phyloP scores from a whole-genome alignment of 768 basidiomycete species.

The Hemileccinum rubropunctum region DNA sequence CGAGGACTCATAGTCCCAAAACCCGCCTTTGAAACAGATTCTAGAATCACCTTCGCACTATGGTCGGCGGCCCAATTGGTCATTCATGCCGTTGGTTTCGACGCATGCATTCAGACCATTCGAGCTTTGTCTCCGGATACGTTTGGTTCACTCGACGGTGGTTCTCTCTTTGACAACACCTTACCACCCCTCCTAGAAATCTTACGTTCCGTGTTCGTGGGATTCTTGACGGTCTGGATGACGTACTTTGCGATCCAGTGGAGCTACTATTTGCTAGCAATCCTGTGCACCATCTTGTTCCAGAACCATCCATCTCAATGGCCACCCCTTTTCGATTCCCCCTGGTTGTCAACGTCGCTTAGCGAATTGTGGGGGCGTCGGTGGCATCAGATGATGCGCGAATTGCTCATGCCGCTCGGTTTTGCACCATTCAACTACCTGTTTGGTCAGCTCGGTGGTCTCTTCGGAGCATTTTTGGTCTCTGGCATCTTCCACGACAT shows the following conservation, averaged over 20 bases:
- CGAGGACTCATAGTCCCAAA: slow-evolving; percentile 13
- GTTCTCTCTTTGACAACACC: slow-evolving; percentile 35
- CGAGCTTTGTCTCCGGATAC: slow-evolving; percentile 37
- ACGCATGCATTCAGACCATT: slow-evolving; percentile 11
- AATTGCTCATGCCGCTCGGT: slow-evolving; percentile 49
- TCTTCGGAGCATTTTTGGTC: slow-evolving; percentile 55
- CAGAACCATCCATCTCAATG: slow-evolving; percentile 48
- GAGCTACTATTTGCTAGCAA: slow-evolving; percentile 38
- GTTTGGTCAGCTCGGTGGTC: slow-evolving; percentile 46
- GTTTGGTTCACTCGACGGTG: slow-evolving; percentile 33
- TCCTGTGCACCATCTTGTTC: slow-evolving; percentile 45
- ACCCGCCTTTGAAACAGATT: slow-evolving; percentile 12
- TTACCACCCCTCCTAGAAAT: slow-evolving; percentile 33
- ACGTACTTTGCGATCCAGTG: slow-evolving; percentile 46
- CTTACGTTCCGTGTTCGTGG: slow-evolving; percentile 40
- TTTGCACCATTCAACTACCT: slow-evolving; percentile 41
- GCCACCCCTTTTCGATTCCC: slow-evolving; percentile 59
- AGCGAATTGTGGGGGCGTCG: slow-evolving; percentile 57
- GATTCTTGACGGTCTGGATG: slow-evolving; percentile 42
- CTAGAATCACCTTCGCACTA: slow-evolving; percentile 14
- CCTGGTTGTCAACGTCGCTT: slow-evolving; percentile 56
- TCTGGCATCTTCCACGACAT: slow-evolving; percentile 59
- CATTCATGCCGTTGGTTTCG: slow-evolving; percentile 5
- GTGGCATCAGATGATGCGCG: slow-evolving; percentile 69
- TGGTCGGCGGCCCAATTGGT: slow-evolving; percentile 6